These are phyloP conservation scores for Eutreptiella sp. DNA, from an alignment of 208 protist species.

Conservation along the genomic window DNA sequence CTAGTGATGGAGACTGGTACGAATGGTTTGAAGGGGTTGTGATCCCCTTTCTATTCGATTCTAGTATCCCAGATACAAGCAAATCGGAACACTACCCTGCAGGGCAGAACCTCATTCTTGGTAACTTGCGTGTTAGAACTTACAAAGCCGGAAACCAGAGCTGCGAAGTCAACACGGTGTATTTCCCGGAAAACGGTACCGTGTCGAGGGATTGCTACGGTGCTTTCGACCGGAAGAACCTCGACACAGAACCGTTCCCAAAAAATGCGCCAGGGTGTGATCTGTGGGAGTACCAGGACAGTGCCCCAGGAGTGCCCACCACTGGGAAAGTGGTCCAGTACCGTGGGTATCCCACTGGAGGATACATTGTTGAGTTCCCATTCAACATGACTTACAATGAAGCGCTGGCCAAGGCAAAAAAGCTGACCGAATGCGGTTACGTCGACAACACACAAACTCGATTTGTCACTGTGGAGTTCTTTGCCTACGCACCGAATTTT, in stretches of 20 bases:
- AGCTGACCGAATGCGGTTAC: not conserved
- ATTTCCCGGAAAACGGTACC: conserved; percentile 1
- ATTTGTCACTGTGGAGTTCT: conserved; percentile 18
- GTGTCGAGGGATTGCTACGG: too few species aligned
- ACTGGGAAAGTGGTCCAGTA: conserved; percentile 5
- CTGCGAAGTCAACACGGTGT: not conserved
- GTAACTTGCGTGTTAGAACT: conserved; percentile 1
- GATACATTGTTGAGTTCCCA: conserved; percentile 21
- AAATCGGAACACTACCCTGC: too few species aligned
- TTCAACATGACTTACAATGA: conserved; percentile 19
- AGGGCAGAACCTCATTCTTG: conserved; percentile 4
- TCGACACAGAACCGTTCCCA: not conserved
- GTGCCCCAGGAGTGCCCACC: not conserved
- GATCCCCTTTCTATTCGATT: conserved; percentile 13
- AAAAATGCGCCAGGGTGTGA: not conserved
- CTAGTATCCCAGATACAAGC: not conserved
- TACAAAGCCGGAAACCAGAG: conserved; percentile 3
- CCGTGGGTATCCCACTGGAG: conserved; percentile 13
- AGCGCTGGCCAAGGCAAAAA: not conserved
- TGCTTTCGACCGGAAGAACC: not conserved
- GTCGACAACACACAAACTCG: conserved; percentile 8
- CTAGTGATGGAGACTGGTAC: not conserved
- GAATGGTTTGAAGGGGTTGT: conserved; percentile 18
- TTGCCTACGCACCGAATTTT: not conserved
- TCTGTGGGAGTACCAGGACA: conserved; percentile 1